Evolutionary conservation across 2,329 filamentous ascomycete species (phyloP).

Genomic region (Aureobasidium sp.): DNA sequence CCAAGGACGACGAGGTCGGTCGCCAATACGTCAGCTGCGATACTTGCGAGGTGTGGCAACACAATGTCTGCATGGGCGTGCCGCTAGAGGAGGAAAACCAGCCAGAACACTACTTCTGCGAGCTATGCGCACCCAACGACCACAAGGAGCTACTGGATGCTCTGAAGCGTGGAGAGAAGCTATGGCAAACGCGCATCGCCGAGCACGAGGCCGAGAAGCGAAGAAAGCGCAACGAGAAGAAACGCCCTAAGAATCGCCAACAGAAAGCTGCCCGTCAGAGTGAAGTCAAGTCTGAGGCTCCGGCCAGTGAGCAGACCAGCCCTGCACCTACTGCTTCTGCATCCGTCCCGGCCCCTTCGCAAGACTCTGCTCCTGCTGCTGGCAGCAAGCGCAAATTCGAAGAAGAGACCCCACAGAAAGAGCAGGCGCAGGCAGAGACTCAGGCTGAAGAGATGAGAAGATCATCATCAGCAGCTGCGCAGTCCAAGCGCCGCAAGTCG

Average conservation of each 20-base stretch:
- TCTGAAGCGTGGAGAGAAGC: constrained; percentile 70
- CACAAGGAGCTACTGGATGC: constrained; percentile 74
- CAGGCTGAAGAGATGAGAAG: not conserved
- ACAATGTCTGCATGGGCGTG: constrained; percentile 91
- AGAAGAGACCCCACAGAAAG: constrained; percentile 12
- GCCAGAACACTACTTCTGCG: constrained; percentile 84
- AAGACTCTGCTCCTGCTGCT: constrained; percentile 10
- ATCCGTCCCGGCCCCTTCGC: constrained; percentile 7
- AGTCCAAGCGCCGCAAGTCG: constrained; percentile 29
- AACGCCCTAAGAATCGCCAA: constrained; percentile 50
- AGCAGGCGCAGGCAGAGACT: constrained; percentile 1
- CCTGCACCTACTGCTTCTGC: constrained; percentile 3
- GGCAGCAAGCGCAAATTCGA: constrained; percentile 27
- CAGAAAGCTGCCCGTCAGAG: constrained; percentile 21
- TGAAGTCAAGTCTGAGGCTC: constrained; percentile 18
- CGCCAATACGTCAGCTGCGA: constrained; percentile 97
- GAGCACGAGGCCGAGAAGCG: constrained; percentile 49
- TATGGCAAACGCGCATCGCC: constrained; percentile 66
- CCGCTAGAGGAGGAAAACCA: constrained; percentile 66
- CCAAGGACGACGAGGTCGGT: constrained; percentile 75
- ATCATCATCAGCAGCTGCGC: constrained; percentile 18
- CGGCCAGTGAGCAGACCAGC: constrained; percentile 1
- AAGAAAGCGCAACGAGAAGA: constrained; percentile 45
- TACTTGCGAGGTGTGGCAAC: constrained; percentile 87
- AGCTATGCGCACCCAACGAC: constrained; percentile 75